Evolutionary conservation across 805 yeast genomes (phyloP).

Genomic region (Wilhelminamyces savonicus): DNA sequence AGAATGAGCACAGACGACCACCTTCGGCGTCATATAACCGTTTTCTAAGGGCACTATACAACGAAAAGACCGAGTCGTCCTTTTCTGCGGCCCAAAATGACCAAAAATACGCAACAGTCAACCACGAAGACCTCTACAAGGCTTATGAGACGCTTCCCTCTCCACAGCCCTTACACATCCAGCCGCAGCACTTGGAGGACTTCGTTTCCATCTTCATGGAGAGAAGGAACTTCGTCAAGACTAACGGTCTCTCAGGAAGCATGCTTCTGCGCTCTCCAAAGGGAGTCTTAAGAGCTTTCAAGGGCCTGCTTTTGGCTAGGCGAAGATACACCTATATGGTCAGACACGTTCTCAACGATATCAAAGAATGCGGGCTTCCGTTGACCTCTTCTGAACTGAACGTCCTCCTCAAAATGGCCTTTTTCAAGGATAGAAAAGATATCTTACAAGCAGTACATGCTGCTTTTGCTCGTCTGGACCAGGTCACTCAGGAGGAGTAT

Average conservation of each 20-base stretch:
- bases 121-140: conserved; percentile 19
- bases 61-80: background rate
- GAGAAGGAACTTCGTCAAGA: conserved; percentile 19
- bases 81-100: conserved; percentile 1
- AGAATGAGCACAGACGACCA: no score
- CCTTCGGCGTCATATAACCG: conserved; percentile 12
- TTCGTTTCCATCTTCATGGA: conserved; percentile 18
- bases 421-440: conserved; percentile 23
- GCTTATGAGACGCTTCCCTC: conserved; percentile 19
- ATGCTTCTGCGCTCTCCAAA: conserved; percentile 7
- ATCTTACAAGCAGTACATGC: no score
- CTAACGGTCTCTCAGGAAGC: conserved; percentile 6
- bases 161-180: conserved; percentile 20
- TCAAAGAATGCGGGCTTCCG: conserved; percentile 18
- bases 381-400: conserved; percentile 24
- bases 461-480: no score
- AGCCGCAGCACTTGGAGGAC: conserved; percentile 18
- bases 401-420: conserved; percentile 19
- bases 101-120: conserved; percentile 7
- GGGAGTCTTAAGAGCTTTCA: conserved; percentile 7
- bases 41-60: no score
- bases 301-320: conserved; percentile 13
- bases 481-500: conserved; percentile 3
- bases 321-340: conserved; percentile 13
- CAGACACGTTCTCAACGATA: conserved; percentile 20